Base-by-base conservation (phyloP, 441 rosid genomes). In the Erodium texanum region DNA sequence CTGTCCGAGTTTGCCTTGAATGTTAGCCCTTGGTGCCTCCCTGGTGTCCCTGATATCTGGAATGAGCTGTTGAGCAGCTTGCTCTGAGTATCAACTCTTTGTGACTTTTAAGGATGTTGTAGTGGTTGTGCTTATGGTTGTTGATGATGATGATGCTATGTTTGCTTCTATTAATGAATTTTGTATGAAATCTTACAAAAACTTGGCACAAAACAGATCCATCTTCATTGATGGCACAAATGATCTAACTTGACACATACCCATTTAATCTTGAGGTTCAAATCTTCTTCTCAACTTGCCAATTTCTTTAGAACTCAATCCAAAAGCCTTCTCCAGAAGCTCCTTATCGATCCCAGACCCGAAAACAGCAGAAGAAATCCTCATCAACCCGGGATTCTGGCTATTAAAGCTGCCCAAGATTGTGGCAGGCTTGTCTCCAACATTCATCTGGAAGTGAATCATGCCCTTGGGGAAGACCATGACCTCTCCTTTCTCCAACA, bases 21-120 rank as follows among this genome's bases (percentile, higher is more conserved):
- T 48, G 91, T 97, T 32, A 91, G 89, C 84, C 97, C 91, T 59
- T 93, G 98, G 98, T 93, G 96, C 71, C 93, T 93, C 73, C 98
- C 98, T 19, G 98, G 97, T 0, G 97, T 93, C 9, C 97, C 98
- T 0, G 97, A 93, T 69, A 80, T 76, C 48, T 93, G 97, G 98
- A 93, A 91, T 75, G 98, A 93, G 82, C 86, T 93, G 94, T 72
- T 93, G 59, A 75, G 67, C 80, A 86, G 78, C 9, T 56, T 86
- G 43, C 86, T 85, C 71, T 85, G 71, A 73, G 10, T 9, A n/a
- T 59, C 5, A 58, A 58, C 29, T 58, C 29, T 58, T 20, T 18
- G 41, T 36, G 10, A 36, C 41, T 36, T 7, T 36, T 36, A 36
- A 36, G 41, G 41, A 36, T 36, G 41, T 36, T 8, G 12, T 18